Conservation (phyloP, 2,329 filamentous ascomycete species). For the Cercospora nicotianae region DNA sequence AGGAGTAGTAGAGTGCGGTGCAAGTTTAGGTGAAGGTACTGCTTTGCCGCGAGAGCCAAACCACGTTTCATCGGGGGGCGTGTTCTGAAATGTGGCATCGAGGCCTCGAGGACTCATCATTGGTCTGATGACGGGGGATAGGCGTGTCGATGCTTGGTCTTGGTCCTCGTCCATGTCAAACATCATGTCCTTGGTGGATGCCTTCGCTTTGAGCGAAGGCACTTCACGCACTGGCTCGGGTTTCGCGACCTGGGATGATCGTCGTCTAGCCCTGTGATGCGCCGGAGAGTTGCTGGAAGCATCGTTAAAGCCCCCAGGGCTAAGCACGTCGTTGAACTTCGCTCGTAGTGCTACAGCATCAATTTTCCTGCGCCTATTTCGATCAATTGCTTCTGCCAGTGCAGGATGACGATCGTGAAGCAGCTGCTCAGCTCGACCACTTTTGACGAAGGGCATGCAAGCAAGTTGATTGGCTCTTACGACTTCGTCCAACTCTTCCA, state of each 20-base stretch:
- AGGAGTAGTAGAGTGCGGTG: slow-evolving; percentile 33
- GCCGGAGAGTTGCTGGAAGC: slow-evolving; percentile 47
- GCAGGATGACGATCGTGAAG: slow-evolving; percentile 66
- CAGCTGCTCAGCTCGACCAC: slow-evolving; percentile 66
- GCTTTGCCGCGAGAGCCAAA: slow-evolving; percentile 44
- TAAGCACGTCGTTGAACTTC: slow-evolving; percentile 60
- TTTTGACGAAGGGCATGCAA: slow-evolving; percentile 73
- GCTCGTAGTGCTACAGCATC: slow-evolving; percentile 72
- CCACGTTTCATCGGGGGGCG: slow-evolving; percentile 41
- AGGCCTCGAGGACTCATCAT: slow-evolving; percentile 30
- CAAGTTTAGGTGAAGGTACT: slow-evolving; percentile 32
- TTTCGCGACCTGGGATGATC: slow-evolving; percentile 42
- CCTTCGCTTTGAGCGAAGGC: slow-evolving; percentile 63
- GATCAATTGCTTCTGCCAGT: slow-evolving; percentile 64
- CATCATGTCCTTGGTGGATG: slow-evolving; percentile 74
- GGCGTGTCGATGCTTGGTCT: slow-evolving; percentile 18
- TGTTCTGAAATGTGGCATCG: slow-evolving; percentile 29
- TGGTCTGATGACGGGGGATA: slow-evolving; percentile 34
- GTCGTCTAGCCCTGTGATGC: slow-evolving; percentile 45
- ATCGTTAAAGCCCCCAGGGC: slow-evolving; percentile 67
- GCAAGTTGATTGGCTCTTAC: slow-evolving; percentile 81
- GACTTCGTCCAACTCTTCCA: slow-evolving; percentile 74
- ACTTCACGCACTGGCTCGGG: slow-evolving; percentile 43
- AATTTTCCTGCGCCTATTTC: slow-evolving; percentile 67
- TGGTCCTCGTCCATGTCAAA: slow-evolving; percentile 89